phyloP scores from a whole-genome alignment of 2,329 filamentous ascomycete genomes.

The Paracorniculantispora psalliotae region DNA sequence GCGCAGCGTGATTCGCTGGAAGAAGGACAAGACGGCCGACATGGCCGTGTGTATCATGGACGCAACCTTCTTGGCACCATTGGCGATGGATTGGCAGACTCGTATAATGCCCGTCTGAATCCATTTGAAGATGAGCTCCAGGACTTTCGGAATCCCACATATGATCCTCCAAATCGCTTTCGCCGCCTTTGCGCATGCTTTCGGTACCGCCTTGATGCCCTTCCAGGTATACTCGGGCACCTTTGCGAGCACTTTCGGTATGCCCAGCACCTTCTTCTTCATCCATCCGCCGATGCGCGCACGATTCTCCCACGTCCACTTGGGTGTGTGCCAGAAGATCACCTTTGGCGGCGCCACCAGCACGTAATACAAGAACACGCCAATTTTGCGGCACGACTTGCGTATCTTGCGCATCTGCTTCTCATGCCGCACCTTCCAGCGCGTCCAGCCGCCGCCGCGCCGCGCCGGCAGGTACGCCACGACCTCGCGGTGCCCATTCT shows the following conservation, averaged over 20 bases:
- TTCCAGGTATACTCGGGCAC: background rate
- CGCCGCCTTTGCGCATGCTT: constrained; percentile 7
- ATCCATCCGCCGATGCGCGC: constrained; percentile 27
- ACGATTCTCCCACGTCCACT: constrained; percentile 23
- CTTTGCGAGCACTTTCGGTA: constrained; percentile 23
- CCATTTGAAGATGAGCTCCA: constrained; percentile 25
- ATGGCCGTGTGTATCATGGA: constrained; percentile 33
- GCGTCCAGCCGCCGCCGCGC: constrained; percentile 32
- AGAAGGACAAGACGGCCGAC: constrained; percentile 29
- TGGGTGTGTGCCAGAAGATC: constrained; percentile 25
- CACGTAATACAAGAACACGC: constrained; percentile 21
- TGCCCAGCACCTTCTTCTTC: constrained; percentile 21
- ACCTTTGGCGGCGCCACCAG: constrained; percentile 28
- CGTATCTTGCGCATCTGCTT: constrained; percentile 24
- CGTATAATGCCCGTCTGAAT: constrained; percentile 25
- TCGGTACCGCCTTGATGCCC: constrained; percentile 22
- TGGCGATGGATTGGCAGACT: constrained; percentile 21
- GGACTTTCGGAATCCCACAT: constrained; percentile 22
- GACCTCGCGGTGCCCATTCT: constrained; percentile 36
- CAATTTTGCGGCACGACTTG: constrained; percentile 21
- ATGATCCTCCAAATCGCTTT: constrained; percentile 19
- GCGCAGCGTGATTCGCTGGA: constrained; percentile 31
- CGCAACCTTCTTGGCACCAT: constrained; percentile 23
- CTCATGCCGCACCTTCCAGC: constrained; percentile 31
- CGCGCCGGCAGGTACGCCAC: constrained; percentile 38